Evolutionary conservation across 768 basidiomycete genomes (phyloP).

Genomic region (Mycena sanguinolenta): DNA sequence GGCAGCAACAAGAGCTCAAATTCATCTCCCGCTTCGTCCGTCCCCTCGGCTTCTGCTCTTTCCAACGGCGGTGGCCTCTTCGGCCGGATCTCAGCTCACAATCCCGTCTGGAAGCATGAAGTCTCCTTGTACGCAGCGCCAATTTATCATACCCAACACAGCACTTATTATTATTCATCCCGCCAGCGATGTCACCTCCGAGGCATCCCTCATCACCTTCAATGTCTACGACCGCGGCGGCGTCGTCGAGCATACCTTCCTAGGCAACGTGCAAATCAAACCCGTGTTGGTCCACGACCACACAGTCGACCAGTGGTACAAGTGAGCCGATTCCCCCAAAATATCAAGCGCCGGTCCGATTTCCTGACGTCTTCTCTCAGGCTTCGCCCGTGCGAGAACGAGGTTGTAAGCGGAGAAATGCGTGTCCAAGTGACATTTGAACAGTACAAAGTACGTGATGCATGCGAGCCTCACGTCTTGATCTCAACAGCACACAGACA

Average conservation of each 20-base stretch:
- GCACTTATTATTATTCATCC: constrained; percentile 20
- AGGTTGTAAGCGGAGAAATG: constrained; percentile 92
- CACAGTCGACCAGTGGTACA: constrained; percentile 97
- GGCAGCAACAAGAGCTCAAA: constrained; percentile 58
- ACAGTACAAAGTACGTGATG: constrained; percentile 81
- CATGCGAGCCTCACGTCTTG: constrained; percentile 27
- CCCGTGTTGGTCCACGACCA: constrained; percentile 93
- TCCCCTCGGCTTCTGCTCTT: constrained; percentile 46
- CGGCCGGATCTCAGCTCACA: constrained; percentile 78
- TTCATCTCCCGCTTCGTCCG: constrained; percentile 49
- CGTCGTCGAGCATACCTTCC: constrained; percentile 86
- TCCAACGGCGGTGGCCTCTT: constrained; percentile 63
- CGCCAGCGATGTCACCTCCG: constrained; percentile 92
- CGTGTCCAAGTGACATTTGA: constrained; percentile 95
- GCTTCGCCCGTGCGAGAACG: constrained; percentile 81
- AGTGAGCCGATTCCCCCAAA: constrained; percentile 65
- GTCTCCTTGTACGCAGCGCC: constrained; percentile 91
- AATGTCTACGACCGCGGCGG: constrained; percentile 93
- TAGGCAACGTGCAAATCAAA: constrained; percentile 93
- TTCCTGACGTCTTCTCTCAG: constrained; percentile 52
- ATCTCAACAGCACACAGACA: constrained; percentile 61
- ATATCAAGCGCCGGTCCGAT: constrained; percentile 25
- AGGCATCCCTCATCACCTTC: constrained; percentile 84
- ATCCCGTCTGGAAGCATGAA: constrained; percentile 99
- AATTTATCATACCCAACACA: constrained; percentile 34